Conservation (phyloP, 306 rosid species). For the Canavalia gladiata region DNA sequence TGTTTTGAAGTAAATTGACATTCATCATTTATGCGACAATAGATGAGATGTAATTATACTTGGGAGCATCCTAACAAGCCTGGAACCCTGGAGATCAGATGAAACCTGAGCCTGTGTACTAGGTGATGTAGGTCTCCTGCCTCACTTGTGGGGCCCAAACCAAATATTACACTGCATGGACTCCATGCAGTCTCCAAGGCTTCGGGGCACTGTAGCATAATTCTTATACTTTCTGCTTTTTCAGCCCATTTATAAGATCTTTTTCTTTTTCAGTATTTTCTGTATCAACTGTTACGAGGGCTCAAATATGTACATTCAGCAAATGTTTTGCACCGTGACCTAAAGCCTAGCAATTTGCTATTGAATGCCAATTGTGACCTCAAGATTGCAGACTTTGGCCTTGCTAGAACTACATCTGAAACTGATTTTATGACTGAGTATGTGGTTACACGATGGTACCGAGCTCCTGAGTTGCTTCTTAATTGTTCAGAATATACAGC, state of each 20-base stretch:
- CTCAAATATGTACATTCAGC: constrained; percentile 96
- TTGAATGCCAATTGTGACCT: constrained; percentile 97
- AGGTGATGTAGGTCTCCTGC: background rate
- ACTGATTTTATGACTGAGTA: constrained; percentile 99
- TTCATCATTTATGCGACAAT: constrained; percentile 21
- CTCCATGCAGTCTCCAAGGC: background rate
- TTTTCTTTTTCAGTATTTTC: constrained; percentile 77
- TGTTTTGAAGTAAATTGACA: background rate
- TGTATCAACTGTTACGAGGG: constrained; percentile 94
- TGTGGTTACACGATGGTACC: constrained; percentile 98
- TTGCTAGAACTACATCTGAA: constrained; percentile 98
- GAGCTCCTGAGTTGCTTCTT: constrained; percentile 95
- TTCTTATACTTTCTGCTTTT: constrained; percentile 43
- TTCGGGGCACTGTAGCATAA: constrained; percentile 2
- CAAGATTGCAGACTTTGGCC: constrained; percentile 97
- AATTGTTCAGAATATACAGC: constrained; percentile 96
- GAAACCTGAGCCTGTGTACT: background rate
- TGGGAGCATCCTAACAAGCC: background rate
- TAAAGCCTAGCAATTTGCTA: constrained; percentile 95
- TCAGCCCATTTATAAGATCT: constrained; percentile 45
- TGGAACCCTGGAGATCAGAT: background rate
- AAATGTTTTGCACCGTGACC: constrained; percentile 92
- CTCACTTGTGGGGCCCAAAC: constrained; percentile 10
- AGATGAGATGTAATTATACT: constrained; percentile 14
- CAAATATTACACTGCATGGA: constrained; percentile 5